Conservation (phyloP, 2,329 filamentous ascomycete species). For the Clonostachys sp. region DNA sequence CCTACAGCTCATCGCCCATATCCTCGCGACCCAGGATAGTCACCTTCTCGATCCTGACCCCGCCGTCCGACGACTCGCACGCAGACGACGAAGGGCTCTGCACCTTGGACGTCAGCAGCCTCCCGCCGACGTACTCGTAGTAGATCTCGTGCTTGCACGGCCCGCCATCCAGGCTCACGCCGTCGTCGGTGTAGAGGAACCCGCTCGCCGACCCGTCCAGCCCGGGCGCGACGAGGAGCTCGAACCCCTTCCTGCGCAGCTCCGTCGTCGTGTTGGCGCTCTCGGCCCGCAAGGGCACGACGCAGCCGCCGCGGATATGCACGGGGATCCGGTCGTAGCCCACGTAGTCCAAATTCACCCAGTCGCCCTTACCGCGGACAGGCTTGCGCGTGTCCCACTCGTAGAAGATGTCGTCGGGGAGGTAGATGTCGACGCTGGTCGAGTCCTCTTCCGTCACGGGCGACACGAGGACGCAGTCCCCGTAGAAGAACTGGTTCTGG, state of each 20-base stretch:
- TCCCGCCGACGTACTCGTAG: conserved; percentile 45
- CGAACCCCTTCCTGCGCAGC: conserved; percentile 60
- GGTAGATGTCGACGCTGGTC: conserved; percentile 34
- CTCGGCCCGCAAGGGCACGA: conserved; percentile 52
- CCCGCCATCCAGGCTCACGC: conserved; percentile 55
- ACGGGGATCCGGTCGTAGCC: conserved; percentile 50
- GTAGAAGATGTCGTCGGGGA: conserved; percentile 44
- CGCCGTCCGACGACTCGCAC: conserved; percentile 28
- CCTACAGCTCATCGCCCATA: neutral
- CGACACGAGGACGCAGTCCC: conserved; percentile 35
- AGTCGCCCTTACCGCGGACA: conserved; percentile 30
- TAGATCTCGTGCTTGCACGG: conserved; percentile 44
- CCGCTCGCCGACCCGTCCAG: conserved; percentile 59
- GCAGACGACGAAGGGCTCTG: no score
- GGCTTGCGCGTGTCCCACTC: conserved; percentile 41
- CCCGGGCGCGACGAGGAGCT: conserved; percentile 62
- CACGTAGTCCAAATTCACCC: conserved; percentile 22
- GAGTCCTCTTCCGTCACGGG: conserved; percentile 38
- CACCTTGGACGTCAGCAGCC: conserved; percentile 18
- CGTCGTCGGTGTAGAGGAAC: conserved; percentile 70
- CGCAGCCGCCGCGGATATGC: conserved; percentile 57
- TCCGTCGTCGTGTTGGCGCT: conserved; percentile 58
- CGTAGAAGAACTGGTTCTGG: conserved; percentile 44
- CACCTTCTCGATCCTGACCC: conserved; percentile 35
- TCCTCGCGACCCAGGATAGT: conserved; percentile 35